Percentiles rank a stretch among this genome's conserved stretches.
Evolutionary conservation across 1,284 basidiomycete genomes (phyloP).

Genomic region (Bjerkandera adusta): DNA sequence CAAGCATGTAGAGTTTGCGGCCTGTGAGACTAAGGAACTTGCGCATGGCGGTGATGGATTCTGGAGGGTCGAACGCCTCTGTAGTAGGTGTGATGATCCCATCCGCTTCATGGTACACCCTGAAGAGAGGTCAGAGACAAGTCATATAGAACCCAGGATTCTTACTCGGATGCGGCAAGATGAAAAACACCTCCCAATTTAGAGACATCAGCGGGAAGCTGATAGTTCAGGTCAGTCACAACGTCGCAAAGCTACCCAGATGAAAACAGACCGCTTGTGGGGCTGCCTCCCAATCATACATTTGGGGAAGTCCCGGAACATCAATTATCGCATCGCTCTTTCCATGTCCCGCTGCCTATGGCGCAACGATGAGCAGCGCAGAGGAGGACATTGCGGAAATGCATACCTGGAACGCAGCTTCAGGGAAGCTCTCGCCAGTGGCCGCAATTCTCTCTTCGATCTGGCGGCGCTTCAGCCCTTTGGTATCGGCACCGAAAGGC

Average conservation of each 20-base stretch:
- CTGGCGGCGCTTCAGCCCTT: background rate
- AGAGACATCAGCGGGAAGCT: background rate
- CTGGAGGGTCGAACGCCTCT: constrained; percentile 1
- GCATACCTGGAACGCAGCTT: constrained; percentile 10
- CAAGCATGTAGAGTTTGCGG: constrained; percentile 2
- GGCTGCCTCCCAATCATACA: constrained; percentile 14
- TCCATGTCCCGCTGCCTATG: background rate
- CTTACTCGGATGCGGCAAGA: background rate
- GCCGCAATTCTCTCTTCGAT: background rate
- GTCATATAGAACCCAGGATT: too few species aligned
- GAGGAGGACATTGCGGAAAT: background rate
- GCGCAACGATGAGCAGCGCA: background rate
- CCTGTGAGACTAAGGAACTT: background rate
- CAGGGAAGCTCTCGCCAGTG: background rate
- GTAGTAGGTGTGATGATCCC: background rate
- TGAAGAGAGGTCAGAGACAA: background rate
- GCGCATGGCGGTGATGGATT: background rate
- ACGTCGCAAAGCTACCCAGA: background rate
- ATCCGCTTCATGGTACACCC: constrained; percentile 3
- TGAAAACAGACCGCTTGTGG: constrained; percentile 10
- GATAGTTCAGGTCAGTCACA: background rate
- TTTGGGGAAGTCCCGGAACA: constrained; percentile 14
- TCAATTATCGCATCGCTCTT: constrained; percentile 5
- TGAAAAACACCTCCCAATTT: background rate
- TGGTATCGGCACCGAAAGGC: background rate